Evolutionary conservation across 257 asterid species (phyloP), one percentile per base, ranked within the genome.

Genomic region (Perilla frutescens): DNA sequence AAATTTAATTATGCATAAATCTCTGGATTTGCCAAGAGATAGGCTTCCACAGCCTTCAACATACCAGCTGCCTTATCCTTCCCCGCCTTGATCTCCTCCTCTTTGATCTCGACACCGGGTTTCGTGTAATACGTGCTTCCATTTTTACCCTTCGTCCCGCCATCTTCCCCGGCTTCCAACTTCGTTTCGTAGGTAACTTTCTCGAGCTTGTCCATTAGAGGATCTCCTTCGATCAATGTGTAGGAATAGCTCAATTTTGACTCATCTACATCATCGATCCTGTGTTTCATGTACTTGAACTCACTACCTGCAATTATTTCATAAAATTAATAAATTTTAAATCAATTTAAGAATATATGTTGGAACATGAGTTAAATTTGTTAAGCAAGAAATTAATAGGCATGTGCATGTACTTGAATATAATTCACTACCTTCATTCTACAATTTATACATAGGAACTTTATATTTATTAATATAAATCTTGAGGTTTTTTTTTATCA

Each of bases 191-290:
- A 85, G 1, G 84, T 62, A 37, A 86, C 78, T 3, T 80, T 74
- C 47, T 88, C 93, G 0, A 88, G 72, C 34, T 60, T 80, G 31
- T 51, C 87, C 13, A 12, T 56, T 9, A 86, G 67, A 1, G 66
- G 82, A 64, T 88, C 89, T 12, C 91, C 94, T 66, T 88, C 89
- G 4, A 82, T 71, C 60, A 88, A 79, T 2, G 70, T 56, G 51
- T 67, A 74, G 1, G 76, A 12, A 55, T 69, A 68, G 7, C 62
- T 70, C 76, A 62, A 12, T 12, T 81, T 84, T 26, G 75, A 76
- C 68, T 84, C 84, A 64, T 88, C 91, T 13, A 88, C 10, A 1
- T 31, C 81, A 4, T 80, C 88, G 1, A 88, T 81, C 4, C 70
- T 66, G 7, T 88, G 91, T 77, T 84, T 88, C 80, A 74, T 64